Evolutionary conservation across 2,329 filamentous ascomycete species (phyloP), one percentile per base, ranked within the genome.

Genomic region (Penicillium sp.): DNA sequence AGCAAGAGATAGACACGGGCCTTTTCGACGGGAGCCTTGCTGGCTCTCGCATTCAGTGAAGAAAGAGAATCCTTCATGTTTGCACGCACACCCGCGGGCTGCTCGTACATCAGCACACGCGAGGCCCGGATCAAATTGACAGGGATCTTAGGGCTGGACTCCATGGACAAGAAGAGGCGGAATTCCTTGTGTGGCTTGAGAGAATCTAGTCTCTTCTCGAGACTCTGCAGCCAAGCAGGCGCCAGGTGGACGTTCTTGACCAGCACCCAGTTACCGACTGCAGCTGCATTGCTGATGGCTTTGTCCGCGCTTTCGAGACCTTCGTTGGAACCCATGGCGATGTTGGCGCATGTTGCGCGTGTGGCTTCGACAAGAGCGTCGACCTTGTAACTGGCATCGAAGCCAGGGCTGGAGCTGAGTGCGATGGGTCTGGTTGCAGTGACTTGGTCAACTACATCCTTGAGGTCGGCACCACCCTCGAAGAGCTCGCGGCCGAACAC

Each of bases 201-300:
- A 12, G 91, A 91, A 66, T 96, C 92, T 79, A 99, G 90, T 44
- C 93, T 88, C 82, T 99, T 99, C 80, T 99, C 93, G 17, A 99
- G 83, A 69, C 92, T 96, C 77, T 97, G 93, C 33, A 99, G 81
- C 96, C 96, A 99, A 13, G 91, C 91, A 1, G 94, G 92, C 31
- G 93, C 92, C 61, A 99, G 83, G 76, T 99, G 94, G 21, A 99
- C 94, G 79, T 99, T 99, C 85, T 99, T 99, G 83, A 99, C 88
- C 60, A 99, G 83, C 10, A 99, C 96, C 94, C 94, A 99, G 27
- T 88, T 91, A 65, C 94, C 94, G 17, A 88, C 89, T 57, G 96
- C 91, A 6, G 94, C 93, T 10, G 94, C 94, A 68, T 92, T 91
- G 76, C 86, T 90, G 70, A 99, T 92, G 31, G 96, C 94, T 77